These are phyloP conservation scores for Solanum aculeatissimum DNA, from an alignment of 305 asterid species.

Conservation along the genomic window DNA sequence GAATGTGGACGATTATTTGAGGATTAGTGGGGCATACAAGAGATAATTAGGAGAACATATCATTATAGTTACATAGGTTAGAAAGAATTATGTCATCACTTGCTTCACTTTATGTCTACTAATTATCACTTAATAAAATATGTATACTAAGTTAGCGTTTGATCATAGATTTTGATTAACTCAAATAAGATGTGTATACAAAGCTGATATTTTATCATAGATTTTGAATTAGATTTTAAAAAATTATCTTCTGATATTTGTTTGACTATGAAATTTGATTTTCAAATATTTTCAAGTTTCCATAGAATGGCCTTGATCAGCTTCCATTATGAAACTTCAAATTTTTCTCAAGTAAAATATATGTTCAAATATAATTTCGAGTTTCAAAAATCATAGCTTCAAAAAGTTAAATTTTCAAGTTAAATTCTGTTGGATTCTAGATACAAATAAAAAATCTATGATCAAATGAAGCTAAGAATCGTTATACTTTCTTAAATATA, in stretches of 20 bases:
- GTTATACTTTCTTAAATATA: not conserved
- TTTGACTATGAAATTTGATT: not conserved
- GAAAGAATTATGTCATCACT: no score
- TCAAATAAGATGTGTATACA: not conserved
- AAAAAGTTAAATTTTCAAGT: not conserved
- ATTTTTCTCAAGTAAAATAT: not conserved
- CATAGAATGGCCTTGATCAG: fast-evolving
- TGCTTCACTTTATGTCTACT: no score
- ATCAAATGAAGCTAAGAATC: not conserved
- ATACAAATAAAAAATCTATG: not conserved
- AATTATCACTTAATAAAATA: no score
- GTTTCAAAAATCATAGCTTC: not conserved
- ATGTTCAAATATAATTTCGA: not conserved
- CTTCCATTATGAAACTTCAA: not conserved
- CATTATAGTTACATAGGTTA: no score
- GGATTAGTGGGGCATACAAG: no score
- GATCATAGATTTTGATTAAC: not conserved
- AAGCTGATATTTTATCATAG: not conserved
- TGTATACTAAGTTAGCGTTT: no score
- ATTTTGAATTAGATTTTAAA: not conserved
- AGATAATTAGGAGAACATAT: no score
- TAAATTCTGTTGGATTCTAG: not conserved
- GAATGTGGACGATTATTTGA: no score
- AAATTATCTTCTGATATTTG: not conserved
- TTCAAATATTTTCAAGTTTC: not conserved